Evolutionary conservation across 2,329 filamentous ascomycete species (phyloP).

Genomic region (Coniosporium uncinatum): DNA sequence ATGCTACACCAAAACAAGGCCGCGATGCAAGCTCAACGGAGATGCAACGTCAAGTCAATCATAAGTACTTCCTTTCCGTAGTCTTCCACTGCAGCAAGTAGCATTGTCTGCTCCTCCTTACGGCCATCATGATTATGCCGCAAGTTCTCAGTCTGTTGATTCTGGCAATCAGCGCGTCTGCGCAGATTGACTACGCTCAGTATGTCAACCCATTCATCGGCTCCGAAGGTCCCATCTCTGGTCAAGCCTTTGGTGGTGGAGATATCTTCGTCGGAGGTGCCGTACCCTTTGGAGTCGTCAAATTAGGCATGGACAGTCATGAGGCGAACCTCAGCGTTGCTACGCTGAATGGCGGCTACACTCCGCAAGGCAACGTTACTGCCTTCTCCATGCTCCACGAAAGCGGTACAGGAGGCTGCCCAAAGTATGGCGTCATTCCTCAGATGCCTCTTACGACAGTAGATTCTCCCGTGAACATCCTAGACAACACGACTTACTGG

Average conservation of each 20-base stretch:
- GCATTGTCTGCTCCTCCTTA: too few species aligned
- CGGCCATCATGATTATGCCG: too few species aligned
- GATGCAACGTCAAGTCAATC: too few species aligned
- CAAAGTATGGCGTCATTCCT: slow-evolving; percentile 22
- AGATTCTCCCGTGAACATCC: slow-evolving; percentile 20
- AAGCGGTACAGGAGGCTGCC: slow-evolving; percentile 7
- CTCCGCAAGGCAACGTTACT: slow-evolving; percentile 20
- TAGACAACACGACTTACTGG: slow-evolving; percentile 33
- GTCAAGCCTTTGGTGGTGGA: not conserved
- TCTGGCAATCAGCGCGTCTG: not conserved
- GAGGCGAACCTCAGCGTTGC: not conserved
- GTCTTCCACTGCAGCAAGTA: too few species aligned
- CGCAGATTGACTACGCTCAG: not conserved
- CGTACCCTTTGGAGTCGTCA: slow-evolving; percentile 27
- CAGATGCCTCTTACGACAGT: slow-evolving; percentile 22
- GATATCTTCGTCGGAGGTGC: not conserved
- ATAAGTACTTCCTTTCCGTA: too few species aligned
- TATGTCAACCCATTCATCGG: slow-evolving; percentile 13
- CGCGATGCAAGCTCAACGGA: too few species aligned
- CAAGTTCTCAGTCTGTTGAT: too few species aligned
- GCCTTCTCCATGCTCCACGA: slow-evolving; percentile 21
- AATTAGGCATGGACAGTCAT: slow-evolving; percentile 22
- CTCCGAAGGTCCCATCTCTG: not conserved
- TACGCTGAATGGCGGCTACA: slow-evolving; percentile 14
- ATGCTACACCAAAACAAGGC: too few species aligned